Evolutionary conservation across 768 basidiomycete species (phyloP), one percentile per base, ranked within the genome.

Genomic region (Hygrophorus russula): DNA sequence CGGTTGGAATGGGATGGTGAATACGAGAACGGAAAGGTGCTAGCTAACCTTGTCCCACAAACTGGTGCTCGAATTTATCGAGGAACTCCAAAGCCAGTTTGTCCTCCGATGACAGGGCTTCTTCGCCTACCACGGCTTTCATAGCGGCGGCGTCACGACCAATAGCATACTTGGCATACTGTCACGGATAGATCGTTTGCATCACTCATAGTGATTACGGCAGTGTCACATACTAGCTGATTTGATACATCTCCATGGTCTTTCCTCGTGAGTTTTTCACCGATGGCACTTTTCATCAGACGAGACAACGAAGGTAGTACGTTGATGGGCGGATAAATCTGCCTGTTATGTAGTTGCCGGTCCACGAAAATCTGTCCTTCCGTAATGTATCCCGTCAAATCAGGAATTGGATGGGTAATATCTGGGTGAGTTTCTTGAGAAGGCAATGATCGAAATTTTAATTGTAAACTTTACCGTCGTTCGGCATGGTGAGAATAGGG

Each of bases 391-490:
- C 96, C 96, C 50, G 94, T 98, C 63, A 98, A 72, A 78, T 97
- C 94, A 58, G 94, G 94, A 65, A 99, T 97, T 47, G 96, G 96
- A 66, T 99, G 96, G n/a, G 96, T 98, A 64, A 99, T 99, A 72
- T 98, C 94, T 97, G 55, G 15, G 50, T 39, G 49, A 49, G 38
- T 35, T 17, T 14, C 19, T 33, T 5, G n/a, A 27, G n/a, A 28
- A 41, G 19, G 19, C 30, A 7, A 19, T 29, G 41, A 42, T 35
- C 45, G 44, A 46, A 52, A 31, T 30, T 15, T 46, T 34, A 46
- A 46, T n/a, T 36, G 18, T 33, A 44, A n/a, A 53, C 46, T 74
- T 68, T 66, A 88, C 92, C 94, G 64, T 98, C 96, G 66, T 98
- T 99, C 18, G 96, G 96, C 96, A 99, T 99, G 47, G 96, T 98